phyloP scores from a whole-genome alignment of 1,139 yeast species.

The Scheffersomyces lignicola region DNA sequence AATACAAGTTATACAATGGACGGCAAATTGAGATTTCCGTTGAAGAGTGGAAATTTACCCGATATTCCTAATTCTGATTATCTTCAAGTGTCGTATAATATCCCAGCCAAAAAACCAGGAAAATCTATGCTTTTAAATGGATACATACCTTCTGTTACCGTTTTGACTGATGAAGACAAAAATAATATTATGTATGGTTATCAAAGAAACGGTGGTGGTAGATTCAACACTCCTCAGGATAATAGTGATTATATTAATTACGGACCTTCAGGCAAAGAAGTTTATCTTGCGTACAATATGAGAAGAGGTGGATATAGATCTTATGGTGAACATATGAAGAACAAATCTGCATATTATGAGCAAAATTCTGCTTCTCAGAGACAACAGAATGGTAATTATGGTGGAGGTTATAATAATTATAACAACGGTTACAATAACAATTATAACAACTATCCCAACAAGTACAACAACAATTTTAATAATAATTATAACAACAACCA shows the following conservation, averaged over 20 bases:
- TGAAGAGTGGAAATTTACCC: conserved; percentile 55
- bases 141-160: conserved; percentile 59
- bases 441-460: conserved; percentile 12
- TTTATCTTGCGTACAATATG: conserved; percentile 33
- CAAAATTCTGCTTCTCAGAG: not conserved
- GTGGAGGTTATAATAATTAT: conserved; percentile 10
- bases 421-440: conserved; percentile 14
- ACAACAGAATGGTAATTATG: conserved; percentile 1
- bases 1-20: conserved; percentile 47
- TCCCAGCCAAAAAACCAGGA: conserved; percentile 53
- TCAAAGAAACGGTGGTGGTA: conserved; percentile 27
- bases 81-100: conserved; percentile 56
- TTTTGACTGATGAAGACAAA: conserved; percentile 67
- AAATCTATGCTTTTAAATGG: conserved; percentile 89
- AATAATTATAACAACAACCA: conserved; percentile 12
- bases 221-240: conserved; percentile 35
- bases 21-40: conserved; percentile 57
- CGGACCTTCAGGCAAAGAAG: conserved; percentile 43
- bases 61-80: conserved; percentile 58
- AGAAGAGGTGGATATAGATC: conserved; percentile 47
- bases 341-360: conserved; percentile 5
- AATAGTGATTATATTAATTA: conserved; percentile 39
- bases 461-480: conserved; percentile 9
- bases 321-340: conserved; percentile 20
- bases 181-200: conserved; percentile 54